Conservation (phyloP, 108 stramenopile genomes). For the Mayamaea pseudoterrestris region DNA sequence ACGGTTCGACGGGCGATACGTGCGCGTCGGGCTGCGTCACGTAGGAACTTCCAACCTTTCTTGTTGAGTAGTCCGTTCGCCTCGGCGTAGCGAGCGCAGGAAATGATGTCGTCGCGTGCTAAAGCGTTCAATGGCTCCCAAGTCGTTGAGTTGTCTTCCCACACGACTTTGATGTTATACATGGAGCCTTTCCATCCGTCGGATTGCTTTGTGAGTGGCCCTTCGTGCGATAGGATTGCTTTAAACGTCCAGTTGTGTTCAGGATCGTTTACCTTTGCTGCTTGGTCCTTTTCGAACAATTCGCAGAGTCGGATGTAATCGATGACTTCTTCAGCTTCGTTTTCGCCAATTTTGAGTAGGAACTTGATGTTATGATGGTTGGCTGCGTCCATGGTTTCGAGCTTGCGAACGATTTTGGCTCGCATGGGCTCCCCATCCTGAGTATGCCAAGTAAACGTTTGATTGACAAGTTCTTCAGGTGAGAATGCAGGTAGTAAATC, state of each 20-base stretch:
- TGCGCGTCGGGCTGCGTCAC: too few species aligned
- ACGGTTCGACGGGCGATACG: too few species aligned
- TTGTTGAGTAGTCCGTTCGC: slow-evolving; percentile 17
- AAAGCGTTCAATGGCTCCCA: slow-evolving; percentile 11
- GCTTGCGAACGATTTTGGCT: too few species aligned
- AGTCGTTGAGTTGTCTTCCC: slow-evolving; percentile 17
- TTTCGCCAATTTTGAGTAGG: too few species aligned
- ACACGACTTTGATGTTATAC: slow-evolving; percentile 17
- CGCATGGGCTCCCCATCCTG: too few species aligned
- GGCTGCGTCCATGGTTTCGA: too few species aligned
- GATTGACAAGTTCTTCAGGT: too few species aligned
- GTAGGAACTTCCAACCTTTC: background rate
- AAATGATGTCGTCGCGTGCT: slow-evolving; percentile 10
- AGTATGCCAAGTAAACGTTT: too few species aligned
- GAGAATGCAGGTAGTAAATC: too few species aligned
- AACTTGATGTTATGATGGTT: too few species aligned
- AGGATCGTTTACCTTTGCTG: background rate
- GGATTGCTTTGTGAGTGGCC: slow-evolving; percentile 4
- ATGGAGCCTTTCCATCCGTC: slow-evolving; percentile 11
- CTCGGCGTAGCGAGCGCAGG: slow-evolving; percentile 19
- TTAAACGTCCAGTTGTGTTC: slow-evolving; percentile 10
- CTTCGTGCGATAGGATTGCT: slow-evolving; percentile 6
- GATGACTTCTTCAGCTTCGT: background rate
- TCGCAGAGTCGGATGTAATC: background rate
- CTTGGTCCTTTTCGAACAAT: background rate